Base-by-base conservation (phyloP, 768 basidiomycete genomes). In the Lepiota venenata region DNA sequence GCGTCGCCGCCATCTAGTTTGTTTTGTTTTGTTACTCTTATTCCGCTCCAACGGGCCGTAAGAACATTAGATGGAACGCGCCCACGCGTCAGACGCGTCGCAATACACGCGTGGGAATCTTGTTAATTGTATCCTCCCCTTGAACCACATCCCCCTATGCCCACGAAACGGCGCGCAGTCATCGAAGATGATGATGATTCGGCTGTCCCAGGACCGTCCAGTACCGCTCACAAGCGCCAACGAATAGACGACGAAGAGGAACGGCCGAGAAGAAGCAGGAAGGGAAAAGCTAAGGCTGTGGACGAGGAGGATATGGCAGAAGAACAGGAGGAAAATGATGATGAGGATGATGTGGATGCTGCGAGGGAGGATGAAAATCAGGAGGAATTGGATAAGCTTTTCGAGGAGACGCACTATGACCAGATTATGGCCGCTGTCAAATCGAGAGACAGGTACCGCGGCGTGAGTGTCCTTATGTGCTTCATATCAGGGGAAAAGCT, bases 331-430 rank as follows among this genome's bases (percentile, higher is more conserved):
- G 47, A 42, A 2, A 48, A 45, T 4, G 48, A 47, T 4, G 54
- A 7, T 1, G 47, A n/a, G n/a, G n/a, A 44, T 18, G 38, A 46
- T 44, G 36, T 41, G 8, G 41, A 50, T 14, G 15, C 45, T 9
- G 39, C 25, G 15, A 22, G 25, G 36, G 56, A 53, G 29, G 43
- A 22, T 14, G 56, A 47, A 21, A 38, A 52, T 21, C 51, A 25
- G 8, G 56, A 36, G 27, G 51, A 47, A 9, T 21, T 40, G 22
- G 51, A 57, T 21, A 52, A 49, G 11, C 45, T 44, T 20, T 53
- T 57, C 15, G 56, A 57, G 29, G 51, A 40, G 27, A n/a, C 32
- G 32, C 42, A 46, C 41, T 46, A 27, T 53, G 37, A 51, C n/a
- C 43, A 52, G 16, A 50, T 57, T 29, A 47, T 50, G 25, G 45